Base-by-base conservation (phyloP, 2,329 filamentous ascomycete species). In the Metarhizium humberi region DNA sequence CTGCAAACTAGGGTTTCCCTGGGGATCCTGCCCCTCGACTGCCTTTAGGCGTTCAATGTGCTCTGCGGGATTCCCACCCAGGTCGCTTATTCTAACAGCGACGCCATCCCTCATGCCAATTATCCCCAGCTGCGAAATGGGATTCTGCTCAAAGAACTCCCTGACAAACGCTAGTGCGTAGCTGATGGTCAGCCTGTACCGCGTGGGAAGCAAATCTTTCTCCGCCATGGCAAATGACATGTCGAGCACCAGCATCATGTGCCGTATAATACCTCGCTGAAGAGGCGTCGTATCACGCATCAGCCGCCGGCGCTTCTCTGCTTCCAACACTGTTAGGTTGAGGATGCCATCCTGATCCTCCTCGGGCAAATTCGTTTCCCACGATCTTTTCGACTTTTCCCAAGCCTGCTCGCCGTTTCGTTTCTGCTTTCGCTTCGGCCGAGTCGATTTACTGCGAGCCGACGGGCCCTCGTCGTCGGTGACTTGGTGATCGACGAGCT, bases 121-220 rank as follows among this genome's bases (percentile, higher is more conserved):
- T 34, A 99, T 87, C 29, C 88, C 92, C 55, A 99, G 81, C 72
- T 99, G 94, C 10, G 91, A 95, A 61, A 99, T 97, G 11, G 94
- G 94, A 65, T 99, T 99, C 72, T 99, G 94, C 72, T 97, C 94
- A 67, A 97, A 99, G 73, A 90, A 99, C 69, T 96, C 92, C 57
- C 86, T 81, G 51, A 97, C 87, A 70, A 97, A 99, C 56, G 91
- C 87, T 60, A 87, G 82, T 16, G 91, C 87, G 71, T 91, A 95
- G 60, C 85, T 85, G 65, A 96, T 79, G 53, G 86, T 87, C 36
- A 96, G 80, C 42, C 91, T 80, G 71, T 92, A 92, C 57, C 92
- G 83, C 47, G 86, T 96, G 6, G 94, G 94, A 30, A 94, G 83
- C 61, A 97, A 79, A 67, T 99, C 94, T 72, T 97, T 97, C 71